Percentiles rank a stretch among this genome's conserved stretches.
These are phyloP conservation scores for Yarrowia sp. DNA, from an alignment of 805 yeast genomes.

Conservation along the genomic window DNA sequence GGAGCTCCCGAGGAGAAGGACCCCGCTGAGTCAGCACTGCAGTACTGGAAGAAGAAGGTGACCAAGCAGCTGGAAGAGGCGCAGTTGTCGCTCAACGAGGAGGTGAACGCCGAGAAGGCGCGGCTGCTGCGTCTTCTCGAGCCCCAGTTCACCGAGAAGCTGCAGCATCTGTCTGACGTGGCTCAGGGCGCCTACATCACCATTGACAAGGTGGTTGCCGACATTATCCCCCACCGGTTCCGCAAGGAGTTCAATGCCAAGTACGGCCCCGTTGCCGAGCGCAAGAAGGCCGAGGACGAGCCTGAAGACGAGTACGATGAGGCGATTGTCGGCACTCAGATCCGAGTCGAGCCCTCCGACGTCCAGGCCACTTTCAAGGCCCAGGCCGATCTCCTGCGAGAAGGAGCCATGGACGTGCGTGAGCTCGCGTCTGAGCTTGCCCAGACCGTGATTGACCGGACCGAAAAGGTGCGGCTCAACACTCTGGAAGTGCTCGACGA, in stretches of 20 bases:
- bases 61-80: slow-evolving; percentile 45
- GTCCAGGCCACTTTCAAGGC: slow-evolving; percentile 43
- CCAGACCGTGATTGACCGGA: slow-evolving; percentile 41
- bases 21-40: slow-evolving; percentile 36
- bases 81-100: slow-evolving; percentile 44
- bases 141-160: slow-evolving; percentile 44
- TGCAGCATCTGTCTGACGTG: slow-evolving; percentile 40
- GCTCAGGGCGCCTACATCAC: slow-evolving; percentile 30
- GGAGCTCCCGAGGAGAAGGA: slow-evolving; percentile 19
- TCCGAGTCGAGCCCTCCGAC: slow-evolving; percentile 39
- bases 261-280: slow-evolving; percentile 33
- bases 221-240: slow-evolving; percentile 93
- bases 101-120: slow-evolving; percentile 43
- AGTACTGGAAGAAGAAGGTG: slow-evolving; percentile 44
- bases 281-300: slow-evolving; percentile 26
- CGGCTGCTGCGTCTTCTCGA: slow-evolving; percentile 40
- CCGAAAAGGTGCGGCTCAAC: slow-evolving; percentile 43
- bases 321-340: slow-evolving; percentile 3
- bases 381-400: slow-evolving; percentile 44
- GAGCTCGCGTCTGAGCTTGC: slow-evolving; percentile 43
- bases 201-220: slow-evolving; percentile 64
- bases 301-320: slow-evolving; percentile 21
- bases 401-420: slow-evolving; percentile 45
- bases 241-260: slow-evolving; percentile 75
- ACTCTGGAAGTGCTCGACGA: slow-evolving; percentile 59